A percentile compares a stretch with the other conserved stretches of the same genome.
Conservation (phyloP, 495 filamentous ascomycete genomes). For the Xylaria curta region DNA sequence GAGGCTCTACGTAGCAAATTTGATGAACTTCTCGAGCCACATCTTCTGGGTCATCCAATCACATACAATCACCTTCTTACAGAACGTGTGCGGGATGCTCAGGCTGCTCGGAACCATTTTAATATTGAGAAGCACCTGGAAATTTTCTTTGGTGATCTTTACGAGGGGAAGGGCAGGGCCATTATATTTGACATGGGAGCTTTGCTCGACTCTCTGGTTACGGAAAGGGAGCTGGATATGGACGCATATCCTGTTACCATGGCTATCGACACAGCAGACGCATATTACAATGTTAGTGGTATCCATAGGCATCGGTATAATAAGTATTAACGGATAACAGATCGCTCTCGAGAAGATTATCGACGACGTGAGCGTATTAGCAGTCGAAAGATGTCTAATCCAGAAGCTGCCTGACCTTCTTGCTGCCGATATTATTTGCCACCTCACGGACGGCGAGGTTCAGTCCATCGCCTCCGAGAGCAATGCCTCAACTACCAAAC, state of each 20-base stretch:
- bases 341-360: not conserved
- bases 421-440: not conserved
- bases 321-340: not conserved
- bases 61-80: not conserved
- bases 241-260: not conserved
- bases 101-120: not conserved
- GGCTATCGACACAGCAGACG: not conserved
- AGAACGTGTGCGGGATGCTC: not conserved
- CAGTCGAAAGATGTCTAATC: not conserved
- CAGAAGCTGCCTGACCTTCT: not conserved
- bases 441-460: not conserved
- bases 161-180: not conserved
- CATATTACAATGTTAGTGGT: not conserved
- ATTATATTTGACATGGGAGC: not conserved
- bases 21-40: slow-evolving; percentile 1
- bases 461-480: not conserved
- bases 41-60: not conserved
- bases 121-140: not conserved
- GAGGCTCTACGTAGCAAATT: not conserved
- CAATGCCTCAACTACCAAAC: not conserved
- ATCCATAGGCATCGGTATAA: not conserved
- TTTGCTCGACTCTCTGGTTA: not conserved
- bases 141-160: not conserved
- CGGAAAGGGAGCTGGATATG: not conserved
- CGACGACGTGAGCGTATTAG: not conserved